Evolutionary conservation across 352 stramenopile genomes (phyloP).

Genomic region (Phytopythium cucurbitacearum): DNA sequence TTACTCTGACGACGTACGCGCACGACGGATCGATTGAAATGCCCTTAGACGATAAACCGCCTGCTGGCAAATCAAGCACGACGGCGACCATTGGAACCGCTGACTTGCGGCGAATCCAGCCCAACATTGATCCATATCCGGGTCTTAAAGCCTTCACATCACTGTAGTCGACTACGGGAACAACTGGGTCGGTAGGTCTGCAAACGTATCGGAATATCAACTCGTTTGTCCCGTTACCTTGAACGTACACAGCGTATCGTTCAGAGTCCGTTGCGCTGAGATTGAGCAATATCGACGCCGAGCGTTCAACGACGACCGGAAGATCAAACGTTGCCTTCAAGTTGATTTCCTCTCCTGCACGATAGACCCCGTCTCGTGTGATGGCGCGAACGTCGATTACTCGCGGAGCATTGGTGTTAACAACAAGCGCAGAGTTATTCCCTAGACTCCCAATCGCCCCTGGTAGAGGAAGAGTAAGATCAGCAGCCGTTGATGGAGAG

Average conservation of each 20-base stretch:
- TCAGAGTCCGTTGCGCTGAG: constrained; percentile 17
- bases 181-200: constrained; percentile 25
- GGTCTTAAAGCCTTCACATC: constrained; percentile 27
- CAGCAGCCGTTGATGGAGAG: constrained; percentile 41
- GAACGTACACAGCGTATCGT: constrained; percentile 35
- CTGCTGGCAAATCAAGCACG: constrained; percentile 30
- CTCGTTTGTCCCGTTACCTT: constrained; percentile 38
- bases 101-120: constrained; percentile 44
- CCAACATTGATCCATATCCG: constrained; percentile 34
- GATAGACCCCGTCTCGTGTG: constrained; percentile 61
- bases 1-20: constrained; percentile 26
- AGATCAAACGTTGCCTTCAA: constrained; percentile 49
- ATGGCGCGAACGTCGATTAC: constrained; percentile 40
- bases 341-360: constrained; percentile 34
- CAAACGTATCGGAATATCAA: constrained; percentile 50
- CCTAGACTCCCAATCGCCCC: constrained; percentile 40
- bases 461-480: constrained; percentile 37
- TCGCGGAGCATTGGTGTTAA: constrained; percentile 44
- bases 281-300: constrained; percentile 36
- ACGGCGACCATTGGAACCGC: constrained; percentile 28
- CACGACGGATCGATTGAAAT: constrained; percentile 54
- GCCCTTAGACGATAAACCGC: constrained; percentile 39
- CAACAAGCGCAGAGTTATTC: constrained; percentile 20
- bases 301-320: constrained; percentile 31
- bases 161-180: constrained; percentile 35